phyloP scores from a whole-genome alignment of 108 stramenopile genomes.

The Fragilariopsis cylindrus region DNA sequence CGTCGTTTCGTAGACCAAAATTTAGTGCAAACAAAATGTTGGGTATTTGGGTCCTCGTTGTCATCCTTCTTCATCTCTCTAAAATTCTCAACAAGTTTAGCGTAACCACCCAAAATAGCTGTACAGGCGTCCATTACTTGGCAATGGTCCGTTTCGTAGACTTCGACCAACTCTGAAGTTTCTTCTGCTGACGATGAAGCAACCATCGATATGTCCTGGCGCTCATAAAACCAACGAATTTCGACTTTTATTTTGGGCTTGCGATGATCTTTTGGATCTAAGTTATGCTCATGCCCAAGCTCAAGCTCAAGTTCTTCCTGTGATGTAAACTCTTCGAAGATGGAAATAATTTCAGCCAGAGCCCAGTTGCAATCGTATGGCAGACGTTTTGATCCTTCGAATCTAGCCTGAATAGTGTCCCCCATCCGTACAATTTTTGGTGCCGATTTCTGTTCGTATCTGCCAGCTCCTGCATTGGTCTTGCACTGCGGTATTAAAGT shows the following conservation, averaged over 20 bases:
- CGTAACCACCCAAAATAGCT: slow-evolving; percentile 41
- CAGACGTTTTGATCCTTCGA: slow-evolving; percentile 32
- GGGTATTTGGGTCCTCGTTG: neutral
- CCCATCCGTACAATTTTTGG: slow-evolving; percentile 40
- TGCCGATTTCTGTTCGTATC: neutral
- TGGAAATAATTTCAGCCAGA: slow-evolving; percentile 42
- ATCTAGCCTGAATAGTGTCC: slow-evolving; percentile 56
- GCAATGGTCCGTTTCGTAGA: slow-evolving; percentile 81
- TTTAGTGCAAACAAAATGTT: slow-evolving; percentile 60
- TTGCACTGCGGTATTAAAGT: slow-evolving; percentile 36
- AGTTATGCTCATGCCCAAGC: slow-evolving; percentile 11
- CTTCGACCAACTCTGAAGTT: slow-evolving; percentile 44
- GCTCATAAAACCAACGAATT: slow-evolving; percentile 78
- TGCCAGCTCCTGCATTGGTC: neutral
- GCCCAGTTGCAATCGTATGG: slow-evolving; percentile 43
- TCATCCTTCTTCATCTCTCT: slow-evolving; percentile 40
- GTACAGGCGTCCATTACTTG: slow-evolving; percentile 37
- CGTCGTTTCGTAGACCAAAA: slow-evolving; percentile 77
- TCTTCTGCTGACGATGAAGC: slow-evolving; percentile 12
- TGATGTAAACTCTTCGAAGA: slow-evolving; percentile 34
- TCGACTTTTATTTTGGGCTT: slow-evolving; percentile 44
- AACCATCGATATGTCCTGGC: slow-evolving; percentile 55
- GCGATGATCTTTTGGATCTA: neutral
- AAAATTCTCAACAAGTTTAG: slow-evolving; percentile 10
- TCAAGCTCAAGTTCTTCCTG: slow-evolving; percentile 37